phyloP scores from a whole-genome alignment of 2,329 filamentous ascomycete genomes.

The Teratosphaeria pseudoeucalypti region DNA sequence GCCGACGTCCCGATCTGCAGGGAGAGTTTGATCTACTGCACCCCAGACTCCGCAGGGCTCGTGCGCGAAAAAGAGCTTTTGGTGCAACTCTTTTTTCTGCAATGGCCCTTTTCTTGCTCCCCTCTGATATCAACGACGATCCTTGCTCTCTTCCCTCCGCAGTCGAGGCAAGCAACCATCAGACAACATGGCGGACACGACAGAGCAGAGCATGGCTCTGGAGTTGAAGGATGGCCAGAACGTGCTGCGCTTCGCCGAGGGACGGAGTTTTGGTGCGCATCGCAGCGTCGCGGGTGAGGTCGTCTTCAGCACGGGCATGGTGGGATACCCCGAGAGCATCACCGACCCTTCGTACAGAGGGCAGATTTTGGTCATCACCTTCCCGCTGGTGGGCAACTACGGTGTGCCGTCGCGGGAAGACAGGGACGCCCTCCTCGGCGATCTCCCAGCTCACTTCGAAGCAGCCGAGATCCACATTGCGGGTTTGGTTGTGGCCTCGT shows the following conservation, averaged over 20 bases:
- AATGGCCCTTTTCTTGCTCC: background rate
- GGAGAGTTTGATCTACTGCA: background rate
- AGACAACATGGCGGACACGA: background rate
- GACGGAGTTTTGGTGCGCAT: conserved; percentile 89
- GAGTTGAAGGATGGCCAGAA: conserved; percentile 82
- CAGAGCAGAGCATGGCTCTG: conserved; percentile 51
- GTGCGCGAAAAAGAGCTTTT: background rate
- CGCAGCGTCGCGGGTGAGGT: conserved; percentile 94
- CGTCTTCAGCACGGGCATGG: conserved; percentile 99
- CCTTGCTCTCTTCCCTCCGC: background rate
- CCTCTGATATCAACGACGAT: background rate
- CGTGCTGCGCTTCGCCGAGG: conserved; percentile 57
- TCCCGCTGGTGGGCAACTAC: conserved; percentile 93
- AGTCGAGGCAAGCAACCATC: background rate
- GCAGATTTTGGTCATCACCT: conserved; percentile 93
- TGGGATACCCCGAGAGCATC: conserved; percentile 91
- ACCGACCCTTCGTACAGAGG: conserved; percentile 81
- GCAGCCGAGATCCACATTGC: conserved; percentile 87
- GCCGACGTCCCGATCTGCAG: background rate
- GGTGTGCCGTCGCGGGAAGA: conserved; percentile 82
- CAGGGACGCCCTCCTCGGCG: conserved; percentile 72
- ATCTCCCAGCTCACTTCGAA: conserved; percentile 88
- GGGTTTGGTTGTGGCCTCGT: conserved; percentile 80
- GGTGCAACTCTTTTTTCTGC: background rate
- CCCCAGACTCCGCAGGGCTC: background rate